Evolutionary conservation across 1,139 yeast species (phyloP).

Genomic region (Lodderomyces margitis): DNA sequence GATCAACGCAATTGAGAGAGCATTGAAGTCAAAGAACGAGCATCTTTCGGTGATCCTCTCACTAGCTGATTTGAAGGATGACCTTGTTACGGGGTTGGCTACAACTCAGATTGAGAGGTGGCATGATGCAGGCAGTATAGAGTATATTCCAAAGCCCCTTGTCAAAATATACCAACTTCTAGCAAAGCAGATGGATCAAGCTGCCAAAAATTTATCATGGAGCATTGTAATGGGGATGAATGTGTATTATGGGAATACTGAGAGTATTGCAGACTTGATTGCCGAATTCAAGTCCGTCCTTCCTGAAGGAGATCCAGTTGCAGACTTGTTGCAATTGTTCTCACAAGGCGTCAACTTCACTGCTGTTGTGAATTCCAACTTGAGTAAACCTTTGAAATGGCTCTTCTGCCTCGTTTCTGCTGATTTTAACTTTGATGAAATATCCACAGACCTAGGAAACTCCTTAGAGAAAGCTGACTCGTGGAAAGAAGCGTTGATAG

Average conservation of each 20-base stretch:
- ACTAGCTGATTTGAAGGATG: conserved; percentile 66
- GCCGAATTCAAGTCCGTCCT: conserved; percentile 17
- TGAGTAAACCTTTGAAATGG: conserved; percentile 52
- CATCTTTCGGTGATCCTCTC: conserved; percentile 75
- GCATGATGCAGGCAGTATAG: conserved; percentile 42
- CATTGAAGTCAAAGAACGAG: conserved; percentile 56
- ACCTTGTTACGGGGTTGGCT: conserved; percentile 55
- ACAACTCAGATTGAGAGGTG: conserved; percentile 63
- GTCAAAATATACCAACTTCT: conserved; percentile 63
- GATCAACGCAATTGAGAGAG: conserved; percentile 57
- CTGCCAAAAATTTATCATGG: conserved; percentile 62
- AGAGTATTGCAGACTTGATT: conserved; percentile 35
- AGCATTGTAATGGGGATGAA: conserved; percentile 55
- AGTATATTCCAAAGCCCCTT: conserved; percentile 51
- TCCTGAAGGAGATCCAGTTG: conserved; percentile 16
- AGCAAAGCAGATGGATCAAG: conserved; percentile 50
- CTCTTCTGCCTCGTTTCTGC: conserved; percentile 45
- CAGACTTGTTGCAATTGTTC: conserved; percentile 26
- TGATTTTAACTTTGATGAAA: conserved; percentile 28
- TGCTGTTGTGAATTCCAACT: conserved; percentile 13
- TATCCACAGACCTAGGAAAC: conserved; percentile 51
- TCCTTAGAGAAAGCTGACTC: conserved; percentile 48
- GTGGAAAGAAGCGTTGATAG: conserved; percentile 62
- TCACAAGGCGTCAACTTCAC: conserved; percentile 5
- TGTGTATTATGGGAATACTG: conserved; percentile 54